Evolutionary conservation across 2,329 filamentous ascomycete genomes (phyloP).

Genomic region (Aureobasidium sp.): DNA sequence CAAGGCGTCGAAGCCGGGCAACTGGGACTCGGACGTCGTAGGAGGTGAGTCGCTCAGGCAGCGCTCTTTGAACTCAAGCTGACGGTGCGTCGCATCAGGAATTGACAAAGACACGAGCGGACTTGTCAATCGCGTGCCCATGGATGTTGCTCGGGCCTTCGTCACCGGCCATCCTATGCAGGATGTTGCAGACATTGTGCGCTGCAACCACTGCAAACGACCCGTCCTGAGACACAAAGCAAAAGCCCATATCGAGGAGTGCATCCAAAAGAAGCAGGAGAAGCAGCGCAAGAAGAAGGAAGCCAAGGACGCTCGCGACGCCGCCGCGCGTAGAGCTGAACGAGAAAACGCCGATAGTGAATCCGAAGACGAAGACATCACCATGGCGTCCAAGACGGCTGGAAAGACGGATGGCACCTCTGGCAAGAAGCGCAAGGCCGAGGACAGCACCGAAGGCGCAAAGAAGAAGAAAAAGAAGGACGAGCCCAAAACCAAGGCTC

Average conservation of each 20-base stretch:
- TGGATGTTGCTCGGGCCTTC: slow-evolving; percentile 71
- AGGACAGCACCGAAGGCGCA: slow-evolving; percentile 59
- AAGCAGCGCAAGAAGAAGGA: slow-evolving; percentile 57
- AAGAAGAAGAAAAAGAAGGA: slow-evolving; percentile 68
- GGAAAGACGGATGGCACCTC: slow-evolving; percentile 33
- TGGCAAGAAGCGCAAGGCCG: slow-evolving; percentile 43
- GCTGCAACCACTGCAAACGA: slow-evolving; percentile 92
- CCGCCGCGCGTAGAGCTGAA: slow-evolving; percentile 39
- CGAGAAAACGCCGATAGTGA: slow-evolving; percentile 28
- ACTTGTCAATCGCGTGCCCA: slow-evolving; percentile 58
- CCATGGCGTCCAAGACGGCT: slow-evolving; percentile 33
- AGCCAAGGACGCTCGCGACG: slow-evolving; percentile 51
- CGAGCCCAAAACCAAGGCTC: slow-evolving; percentile 51
- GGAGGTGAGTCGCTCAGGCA: slow-evolving; percentile 17
- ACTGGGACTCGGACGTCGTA: slow-evolving; percentile 27
- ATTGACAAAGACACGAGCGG: slow-evolving; percentile 16
- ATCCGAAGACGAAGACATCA: slow-evolving; percentile 18
- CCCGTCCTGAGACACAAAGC: slow-evolving; percentile 69
- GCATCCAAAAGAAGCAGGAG: slow-evolving; percentile 72
- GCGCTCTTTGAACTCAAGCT: not conserved
- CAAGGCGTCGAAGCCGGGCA: slow-evolving; percentile 28
- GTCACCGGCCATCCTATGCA: slow-evolving; percentile 73
- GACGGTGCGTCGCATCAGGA: not conserved
- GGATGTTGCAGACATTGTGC: slow-evolving; percentile 68
- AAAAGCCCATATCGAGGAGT: slow-evolving; percentile 73